A percentile compares a stretch with the other conserved stretches of the same genome.
Evolutionary conservation across 176 grass and related monocot genomes (phyloP).

Genomic region (sorghum (Sorghum bicolor)): DNA sequence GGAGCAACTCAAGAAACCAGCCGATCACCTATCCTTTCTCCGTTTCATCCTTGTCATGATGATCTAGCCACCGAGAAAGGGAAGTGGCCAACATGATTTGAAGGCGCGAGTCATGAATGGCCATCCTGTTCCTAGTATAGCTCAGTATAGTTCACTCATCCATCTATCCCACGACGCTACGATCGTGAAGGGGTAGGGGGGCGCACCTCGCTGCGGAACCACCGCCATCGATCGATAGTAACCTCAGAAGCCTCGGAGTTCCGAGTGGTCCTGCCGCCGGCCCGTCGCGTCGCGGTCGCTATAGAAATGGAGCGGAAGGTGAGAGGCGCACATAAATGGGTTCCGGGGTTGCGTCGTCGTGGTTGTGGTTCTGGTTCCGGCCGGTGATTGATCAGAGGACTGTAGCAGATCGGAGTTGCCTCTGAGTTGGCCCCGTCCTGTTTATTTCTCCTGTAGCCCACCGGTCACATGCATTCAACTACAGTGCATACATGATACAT

Average conservation of each 20-base stretch:
- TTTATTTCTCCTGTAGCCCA: neutral
- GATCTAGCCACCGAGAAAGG: neutral
- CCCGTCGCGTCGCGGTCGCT: constrained; percentile 4
- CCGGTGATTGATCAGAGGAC: neutral
- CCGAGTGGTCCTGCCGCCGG: constrained; percentile 1
- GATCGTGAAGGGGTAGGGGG: neutral
- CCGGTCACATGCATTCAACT: neutral
- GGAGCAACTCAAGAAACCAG: neutral
- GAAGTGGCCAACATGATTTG: constrained; percentile 16
- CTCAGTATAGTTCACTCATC: neutral
- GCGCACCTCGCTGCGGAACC: neutral
- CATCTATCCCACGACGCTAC: neutral
- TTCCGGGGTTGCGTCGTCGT: neutral
- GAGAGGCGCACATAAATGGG: neutral
- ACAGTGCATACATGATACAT: neutral
- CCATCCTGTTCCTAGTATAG: neutral
- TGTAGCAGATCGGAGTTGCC: neutral
- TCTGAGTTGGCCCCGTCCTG: neutral
- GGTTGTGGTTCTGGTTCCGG: neutral
- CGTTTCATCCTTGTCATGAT: neutral
- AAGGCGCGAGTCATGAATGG: neutral
- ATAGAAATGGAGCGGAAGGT: constrained; percentile 8
- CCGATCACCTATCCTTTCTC: no score
- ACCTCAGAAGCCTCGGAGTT: neutral
- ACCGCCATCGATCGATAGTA: neutral